These are phyloP conservation scores for Beauveria sp. DNA, from an alignment of 2,329 filamentous ascomycete species.

Conservation along the genomic window DNA sequence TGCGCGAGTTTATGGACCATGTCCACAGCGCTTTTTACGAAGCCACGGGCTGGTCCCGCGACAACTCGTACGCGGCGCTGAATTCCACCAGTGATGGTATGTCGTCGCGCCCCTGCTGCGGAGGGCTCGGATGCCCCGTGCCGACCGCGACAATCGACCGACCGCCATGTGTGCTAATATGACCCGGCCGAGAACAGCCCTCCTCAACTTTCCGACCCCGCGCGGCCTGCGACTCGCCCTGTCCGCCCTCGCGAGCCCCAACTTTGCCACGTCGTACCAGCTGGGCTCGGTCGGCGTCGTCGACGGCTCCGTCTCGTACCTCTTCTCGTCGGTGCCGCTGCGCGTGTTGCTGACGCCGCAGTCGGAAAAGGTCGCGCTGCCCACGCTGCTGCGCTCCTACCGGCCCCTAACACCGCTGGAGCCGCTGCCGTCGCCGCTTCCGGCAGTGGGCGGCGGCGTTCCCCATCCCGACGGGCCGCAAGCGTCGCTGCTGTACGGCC, in stretches of 20 bases:
- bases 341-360: slow-evolving; percentile 54
- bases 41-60: slow-evolving; percentile 78
- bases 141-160: too few species aligned
- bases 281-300: slow-evolving; percentile 85
- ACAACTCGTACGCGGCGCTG: slow-evolving; percentile 85
- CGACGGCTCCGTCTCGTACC: slow-evolving; percentile 93
- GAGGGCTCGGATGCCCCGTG: too few species aligned
- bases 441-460: not conserved
- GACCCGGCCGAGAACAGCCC: slow-evolving; percentile 41
- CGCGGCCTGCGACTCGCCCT: slow-evolving; percentile 77
- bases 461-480: slow-evolving; percentile 16
- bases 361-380: slow-evolving; percentile 69
- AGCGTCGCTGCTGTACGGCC: slow-evolving; percentile 64
- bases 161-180: not conserved
- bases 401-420: slow-evolving; percentile 62
- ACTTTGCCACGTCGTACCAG: slow-evolving; percentile 91
- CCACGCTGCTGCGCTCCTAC: slow-evolving; percentile 74
- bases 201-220: slow-evolving; percentile 84
- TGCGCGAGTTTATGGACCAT: slow-evolving; percentile 98
- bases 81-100: slow-evolving; percentile 76
- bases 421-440: too few species aligned
- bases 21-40: slow-evolving; percentile 86
- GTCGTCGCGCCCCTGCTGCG: slow-evolving; percentile 12
- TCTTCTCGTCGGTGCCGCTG: slow-evolving; percentile 83
- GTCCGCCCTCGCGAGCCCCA: slow-evolving; percentile 83